Conservation (phyloP, 2,329 filamentous ascomycete genomes). For the Talaromyces piceae region DNA sequence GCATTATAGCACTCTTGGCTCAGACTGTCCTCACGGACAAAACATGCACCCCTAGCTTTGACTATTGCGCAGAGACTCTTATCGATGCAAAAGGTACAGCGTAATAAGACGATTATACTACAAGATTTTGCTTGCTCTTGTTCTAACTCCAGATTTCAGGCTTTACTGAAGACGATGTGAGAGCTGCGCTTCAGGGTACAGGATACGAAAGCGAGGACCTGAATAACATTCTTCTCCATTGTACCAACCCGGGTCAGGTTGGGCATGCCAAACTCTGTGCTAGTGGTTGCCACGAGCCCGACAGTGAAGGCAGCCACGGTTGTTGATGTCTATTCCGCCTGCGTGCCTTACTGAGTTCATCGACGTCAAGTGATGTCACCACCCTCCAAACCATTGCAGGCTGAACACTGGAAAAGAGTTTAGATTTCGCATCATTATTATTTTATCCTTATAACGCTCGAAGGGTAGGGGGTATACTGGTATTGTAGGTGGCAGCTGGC, state of each 20-base stretch:
- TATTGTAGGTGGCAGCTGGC: neutral
- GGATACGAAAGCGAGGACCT: conserved; percentile 21
- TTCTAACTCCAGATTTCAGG: neutral
- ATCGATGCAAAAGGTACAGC: conserved; percentile 22
- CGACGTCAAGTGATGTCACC: no score
- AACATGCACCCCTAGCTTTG: conserved; percentile 28
- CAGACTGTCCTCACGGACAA: conserved; percentile 14
- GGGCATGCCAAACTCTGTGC: conserved; percentile 26
- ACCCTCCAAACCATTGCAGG: no score
- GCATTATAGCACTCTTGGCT: neutral
- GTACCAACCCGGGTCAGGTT: conserved; percentile 26
- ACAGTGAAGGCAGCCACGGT: conserved; percentile 23
- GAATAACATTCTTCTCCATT: conserved; percentile 26
- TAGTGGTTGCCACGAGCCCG: conserved; percentile 19
- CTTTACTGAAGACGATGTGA: neutral
- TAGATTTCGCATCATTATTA: no score
- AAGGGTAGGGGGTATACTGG: no score
- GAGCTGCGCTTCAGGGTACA: conserved; percentile 18
- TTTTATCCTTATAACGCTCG: no score
- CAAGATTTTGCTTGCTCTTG: neutral
- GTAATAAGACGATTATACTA: neutral
- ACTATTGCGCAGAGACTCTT: conserved; percentile 25
- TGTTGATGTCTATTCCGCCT: neutral
- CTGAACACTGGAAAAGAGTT: no score
- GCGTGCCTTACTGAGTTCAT: neutral